Base-by-base conservation (phyloP, 805 yeast genomes). In the Peterozyma xylosa region DNA sequence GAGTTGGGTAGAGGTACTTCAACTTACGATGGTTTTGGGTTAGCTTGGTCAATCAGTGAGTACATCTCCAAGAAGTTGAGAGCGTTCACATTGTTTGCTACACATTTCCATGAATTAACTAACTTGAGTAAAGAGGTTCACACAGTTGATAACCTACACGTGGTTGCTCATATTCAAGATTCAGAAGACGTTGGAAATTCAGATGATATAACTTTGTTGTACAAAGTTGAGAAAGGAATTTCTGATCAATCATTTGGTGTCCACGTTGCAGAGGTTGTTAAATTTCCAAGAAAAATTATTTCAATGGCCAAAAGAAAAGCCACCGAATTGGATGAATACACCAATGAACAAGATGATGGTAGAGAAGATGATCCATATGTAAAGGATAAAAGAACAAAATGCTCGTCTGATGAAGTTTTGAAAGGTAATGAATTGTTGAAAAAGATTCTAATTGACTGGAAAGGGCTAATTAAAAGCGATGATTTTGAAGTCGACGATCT, bases 201-300 rank as follows among this genome's bases (percentile, higher is more conserved):
- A 37, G 74, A 74, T 32, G 95, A 88, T 51, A 87, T 93, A 51
- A 89, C 98, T 0, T 70, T 93, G 45, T 68, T 93, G 52, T 93
- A 93, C 65, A 86, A 83, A 56, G 98, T 93, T n/a, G 96, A 88
- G 52, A 86, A 87, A 1, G 99, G 99, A n/a, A 79, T 90, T 41
- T 82, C 95, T 2, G 96, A 88, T 61, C 93, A 90, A 62, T 89
- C 97, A 0, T 93, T 93, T 66, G 99, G 99, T 63, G 90, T 93
- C 39, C 96, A 93, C 59, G 99, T 93, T 38, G 98, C 98, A 0
- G 97, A 93, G 63, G 80, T 91, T 30, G 98, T 91, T 15, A 84
- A 86, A 52, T 93, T 93, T 62, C 99, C 98, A 2, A 67, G 70
- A 18, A 93, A 93, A 62, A 93, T 93, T 41, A 80, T 93, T 39